Evolutionary conservation across 805 yeast genomes (phyloP), one percentile per base, ranked within the genome.

Genomic region (Hagleromyces aurorensis): DNA sequence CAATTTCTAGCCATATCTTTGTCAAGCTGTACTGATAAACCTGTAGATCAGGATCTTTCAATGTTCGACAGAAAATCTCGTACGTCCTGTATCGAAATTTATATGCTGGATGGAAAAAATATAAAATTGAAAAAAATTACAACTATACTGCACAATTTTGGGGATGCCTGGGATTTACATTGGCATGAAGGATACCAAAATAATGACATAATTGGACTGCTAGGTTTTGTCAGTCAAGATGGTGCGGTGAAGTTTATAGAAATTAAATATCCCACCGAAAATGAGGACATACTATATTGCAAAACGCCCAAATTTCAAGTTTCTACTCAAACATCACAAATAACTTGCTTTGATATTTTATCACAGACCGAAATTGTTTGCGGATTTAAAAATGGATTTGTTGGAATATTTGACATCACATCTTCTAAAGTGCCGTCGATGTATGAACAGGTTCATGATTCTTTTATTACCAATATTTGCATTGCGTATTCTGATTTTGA

Each of bases 341-440:
- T 77, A 4, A 64, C 75, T 1, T 51, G 70, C 19, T 67, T 60
- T 38, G 75, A 69, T 38, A 70, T 69, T 54, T 22, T 71, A 4
- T 62, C 64, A 7, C 43, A 60, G 4, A 55, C 59, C 3, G 57
- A 47, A 8, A 48, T 80, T 2, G 48, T 77, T 2, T 70, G 73
- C 17, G 89, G 87, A 0, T 65, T 72, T 4, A 50, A 62, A 3
- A 67, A 70, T 30, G 91, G 91, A 0, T 59, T 58, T 17, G 53
- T 80, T 7, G 75, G 74, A 0, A 85, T 78, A 44, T 76, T 65
- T 34, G 57, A 64, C 7, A 41, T 74, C 1, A 21, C 41, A 3
- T 52, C 52, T 6, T 35, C 41, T 1, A 33, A 29, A 2, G 13
- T 32, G 1, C 74, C 73, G 1, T 57, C 65, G 1, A 64, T 38